phyloP scores from a whole-genome alignment of 1,284 basidiomycete genomes.

The Tylopilus microsporus region DNA sequence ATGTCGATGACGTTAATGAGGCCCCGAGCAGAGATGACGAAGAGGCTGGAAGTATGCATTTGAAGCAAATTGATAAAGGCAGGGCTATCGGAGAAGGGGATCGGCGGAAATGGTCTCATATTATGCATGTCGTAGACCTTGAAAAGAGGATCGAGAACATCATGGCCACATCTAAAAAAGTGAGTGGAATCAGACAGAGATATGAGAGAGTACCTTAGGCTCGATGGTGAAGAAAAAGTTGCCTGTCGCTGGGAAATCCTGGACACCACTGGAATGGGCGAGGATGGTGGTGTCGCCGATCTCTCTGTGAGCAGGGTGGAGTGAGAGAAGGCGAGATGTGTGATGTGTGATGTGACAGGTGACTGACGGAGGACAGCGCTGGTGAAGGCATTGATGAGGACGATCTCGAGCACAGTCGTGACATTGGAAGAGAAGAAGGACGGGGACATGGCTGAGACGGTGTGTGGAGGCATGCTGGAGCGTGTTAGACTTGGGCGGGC shows the following conservation, averaged over 20 bases:
- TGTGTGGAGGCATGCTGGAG: constrained; percentile 21
- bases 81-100: constrained; percentile 86
- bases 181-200: constrained; percentile 5
- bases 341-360: constrained; percentile 52
- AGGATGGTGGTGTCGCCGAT: constrained; percentile 52
- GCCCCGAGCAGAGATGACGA: constrained; percentile 80
- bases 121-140: constrained; percentile 89
- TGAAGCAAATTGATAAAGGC: constrained; percentile 85
- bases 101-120: constrained; percentile 74
- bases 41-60: constrained; percentile 71
- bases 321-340: constrained; percentile 62
- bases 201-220: constrained; percentile 57
- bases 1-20: constrained; percentile 89
- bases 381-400: constrained; percentile 70
- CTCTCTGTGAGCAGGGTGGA: constrained; percentile 46
- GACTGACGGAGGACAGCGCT: constrained; percentile 64
- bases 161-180: constrained; percentile 70
- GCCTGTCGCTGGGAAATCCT: constrained; percentile 75
- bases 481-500: background rate
- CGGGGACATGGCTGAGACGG: constrained; percentile 59
- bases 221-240: constrained; percentile 83
- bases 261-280: constrained; percentile 78
- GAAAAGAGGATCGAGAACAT: constrained; percentile 86
- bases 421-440: constrained; percentile 47
- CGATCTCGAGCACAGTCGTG: constrained; percentile 58